Percentiles rank a stretch among this genome's conserved stretches.
phyloP scores from a whole-genome alignment of 257 asterid genomes.

The Ballota nigra region DNA sequence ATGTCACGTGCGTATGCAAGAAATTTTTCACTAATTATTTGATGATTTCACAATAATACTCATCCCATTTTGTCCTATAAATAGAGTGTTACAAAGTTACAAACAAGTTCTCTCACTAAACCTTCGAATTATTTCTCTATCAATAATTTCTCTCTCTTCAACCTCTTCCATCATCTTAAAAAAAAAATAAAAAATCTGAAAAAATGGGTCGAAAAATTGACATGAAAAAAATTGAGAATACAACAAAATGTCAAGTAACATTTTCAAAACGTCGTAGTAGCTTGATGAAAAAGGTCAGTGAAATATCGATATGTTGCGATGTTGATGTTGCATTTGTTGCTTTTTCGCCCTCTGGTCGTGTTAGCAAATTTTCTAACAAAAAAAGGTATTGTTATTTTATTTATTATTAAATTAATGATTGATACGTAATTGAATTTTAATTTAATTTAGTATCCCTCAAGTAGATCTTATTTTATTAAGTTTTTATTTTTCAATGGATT shows the following conservation, averaged over 20 bases:
- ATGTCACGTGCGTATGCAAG: background rate
- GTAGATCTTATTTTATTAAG: background rate
- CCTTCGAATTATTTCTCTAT: background rate
- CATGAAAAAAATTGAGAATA: slow-evolving; percentile 51
- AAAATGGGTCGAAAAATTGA: slow-evolving; percentile 60
- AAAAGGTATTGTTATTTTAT: slow-evolving; percentile 25
- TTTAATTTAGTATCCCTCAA: background rate
- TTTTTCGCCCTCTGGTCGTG: slow-evolving; percentile 55
- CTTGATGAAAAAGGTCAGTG: slow-evolving; percentile 49
- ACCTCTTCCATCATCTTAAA: background rate
- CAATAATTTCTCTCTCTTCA: background rate
- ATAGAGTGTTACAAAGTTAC: background rate
- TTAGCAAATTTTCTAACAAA: slow-evolving; percentile 44
- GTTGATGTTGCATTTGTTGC: slow-evolving; percentile 51
- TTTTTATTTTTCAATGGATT: background rate
- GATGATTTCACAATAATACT: background rate
- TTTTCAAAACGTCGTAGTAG: slow-evolving; percentile 61
- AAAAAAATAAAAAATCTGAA: too few relatives aligned
- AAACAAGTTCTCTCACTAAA: background rate
- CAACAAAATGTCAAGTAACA: slow-evolving; percentile 57
- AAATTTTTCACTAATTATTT: background rate
- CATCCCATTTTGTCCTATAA: slow-evolving; percentile 19
- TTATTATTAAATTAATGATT: background rate
- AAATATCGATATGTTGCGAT: slow-evolving; percentile 42
- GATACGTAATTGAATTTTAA: background rate